Conservation (phyloP, 2,329 filamentous ascomycete species). For the Fusarium sp. region DNA sequence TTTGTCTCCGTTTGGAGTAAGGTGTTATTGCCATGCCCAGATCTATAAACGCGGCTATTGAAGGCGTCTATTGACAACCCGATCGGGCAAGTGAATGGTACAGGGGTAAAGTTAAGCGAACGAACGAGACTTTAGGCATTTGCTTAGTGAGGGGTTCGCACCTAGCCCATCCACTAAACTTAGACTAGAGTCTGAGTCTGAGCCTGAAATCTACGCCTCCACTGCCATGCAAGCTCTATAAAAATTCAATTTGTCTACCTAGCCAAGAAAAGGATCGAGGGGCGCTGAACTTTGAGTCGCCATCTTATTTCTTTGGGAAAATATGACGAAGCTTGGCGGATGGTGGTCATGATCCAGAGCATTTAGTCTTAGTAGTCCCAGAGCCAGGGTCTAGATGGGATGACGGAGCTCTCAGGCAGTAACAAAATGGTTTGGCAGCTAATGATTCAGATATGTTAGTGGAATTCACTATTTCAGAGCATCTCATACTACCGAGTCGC, state of each 20-base stretch:
- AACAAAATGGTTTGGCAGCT: not conserved
- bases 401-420: not conserved
- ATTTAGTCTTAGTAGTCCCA: not conserved
- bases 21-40: conserved; percentile 12
- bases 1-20: conserved; percentile 19
- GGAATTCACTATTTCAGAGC: not conserved
- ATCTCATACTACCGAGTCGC: not conserved
- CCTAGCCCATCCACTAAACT: not conserved
- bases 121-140: not conserved
- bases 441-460: not conserved
- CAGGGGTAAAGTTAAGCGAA: conserved; percentile 19
- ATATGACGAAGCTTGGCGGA: not conserved
- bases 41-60: conserved; percentile 46
- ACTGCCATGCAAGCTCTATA: conserved; percentile 10
- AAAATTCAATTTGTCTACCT: not conserved
- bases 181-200: not conserved
- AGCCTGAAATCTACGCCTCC: not conserved
- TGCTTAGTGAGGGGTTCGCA: not conserved
- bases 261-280: not conserved
- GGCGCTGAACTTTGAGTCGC: conserved; percentile 11
- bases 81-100: conserved; percentile 42
- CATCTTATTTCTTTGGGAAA: not conserved
- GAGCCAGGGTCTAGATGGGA: not conserved
- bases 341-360: conserved; percentile 5
- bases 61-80: conserved; percentile 51